These are phyloP conservation scores for Tothia fuscella DNA, from an alignment of 2,329 filamentous ascomycete genomes.

Conservation along the genomic window DNA sequence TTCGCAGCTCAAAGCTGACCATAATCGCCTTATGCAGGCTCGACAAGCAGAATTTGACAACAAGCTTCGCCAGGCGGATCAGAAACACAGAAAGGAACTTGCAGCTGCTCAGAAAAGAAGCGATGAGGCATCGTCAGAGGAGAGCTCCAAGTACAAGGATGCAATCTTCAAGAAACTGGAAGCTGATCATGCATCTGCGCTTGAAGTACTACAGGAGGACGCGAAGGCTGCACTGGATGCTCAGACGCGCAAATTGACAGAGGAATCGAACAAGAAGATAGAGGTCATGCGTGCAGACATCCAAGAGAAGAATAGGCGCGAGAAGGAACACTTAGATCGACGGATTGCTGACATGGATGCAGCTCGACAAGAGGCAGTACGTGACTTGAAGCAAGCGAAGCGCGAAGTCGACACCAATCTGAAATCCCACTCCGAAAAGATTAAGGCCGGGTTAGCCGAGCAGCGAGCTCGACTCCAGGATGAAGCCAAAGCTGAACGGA, in stretches of 20 bases:
- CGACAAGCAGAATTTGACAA: constrained; percentile 9
- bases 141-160: background rate
- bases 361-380: background rate
- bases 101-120: constrained; percentile 2
- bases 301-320: background rate
- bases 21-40: constrained; percentile 4
- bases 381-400: background rate
- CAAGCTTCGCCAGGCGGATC: constrained; percentile 3
- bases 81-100: background rate
- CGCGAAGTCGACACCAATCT: constrained; percentile 5
- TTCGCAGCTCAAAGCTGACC: constrained; percentile 2
- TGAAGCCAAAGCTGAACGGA: constrained; percentile 1
- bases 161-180: background rate
- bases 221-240: background rate
- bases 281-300: background rate
- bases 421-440: constrained; percentile 3
- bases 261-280: background rate
- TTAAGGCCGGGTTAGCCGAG: background rate
- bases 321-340: constrained; percentile 6
- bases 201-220: background rate
- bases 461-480: constrained; percentile 1
- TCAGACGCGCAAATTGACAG: background rate
- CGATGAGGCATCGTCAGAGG: background rate
- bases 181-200: background rate
- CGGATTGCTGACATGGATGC: constrained; percentile 3